These are phyloP conservation scores for Mycena sanguinolenta DNA, from an alignment of 768 basidiomycete species.

Conservation along the genomic window DNA sequence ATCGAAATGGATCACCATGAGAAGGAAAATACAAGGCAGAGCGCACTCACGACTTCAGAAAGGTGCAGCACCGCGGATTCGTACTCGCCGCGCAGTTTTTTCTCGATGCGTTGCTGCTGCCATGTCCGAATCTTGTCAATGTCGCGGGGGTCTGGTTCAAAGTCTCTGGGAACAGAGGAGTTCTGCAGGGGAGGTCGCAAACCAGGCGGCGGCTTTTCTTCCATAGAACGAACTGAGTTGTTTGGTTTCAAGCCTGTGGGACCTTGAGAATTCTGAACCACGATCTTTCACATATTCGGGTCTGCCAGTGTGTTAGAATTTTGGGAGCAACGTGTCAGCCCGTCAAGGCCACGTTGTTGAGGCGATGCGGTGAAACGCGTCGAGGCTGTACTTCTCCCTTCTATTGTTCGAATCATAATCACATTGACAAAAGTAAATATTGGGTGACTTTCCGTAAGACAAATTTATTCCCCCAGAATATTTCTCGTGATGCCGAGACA, in stretches of 20 bases:
- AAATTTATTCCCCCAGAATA: too few relatives aligned
- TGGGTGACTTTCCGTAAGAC: too few relatives aligned
- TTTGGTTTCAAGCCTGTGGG: not conserved
- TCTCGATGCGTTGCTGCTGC: conserved; percentile 81
- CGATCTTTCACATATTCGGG: not conserved
- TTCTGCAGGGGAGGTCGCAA: conserved; percentile 67
- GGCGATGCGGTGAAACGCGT: too few relatives aligned
- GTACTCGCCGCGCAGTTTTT: conserved; percentile 82
- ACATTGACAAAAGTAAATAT: too few relatives aligned
- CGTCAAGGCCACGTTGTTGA: too few relatives aligned
- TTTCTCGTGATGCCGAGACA: too few relatives aligned
- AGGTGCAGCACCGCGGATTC: conserved; percentile 76
- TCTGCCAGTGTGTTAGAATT: too few relatives aligned
- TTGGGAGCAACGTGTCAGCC: too few relatives aligned
- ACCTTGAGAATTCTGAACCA: too few relatives aligned
- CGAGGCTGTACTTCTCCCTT: too few relatives aligned
- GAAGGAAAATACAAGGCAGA: not conserved
- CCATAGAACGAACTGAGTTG: conserved; percentile 7
- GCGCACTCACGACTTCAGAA: conserved; percentile 68
- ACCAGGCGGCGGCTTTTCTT: conserved; percentile 14
- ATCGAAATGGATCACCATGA: conserved; percentile 1
- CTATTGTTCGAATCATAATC: too few relatives aligned
- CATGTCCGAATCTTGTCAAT: conserved; percentile 72
- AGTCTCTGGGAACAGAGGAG: conserved; percentile 66
- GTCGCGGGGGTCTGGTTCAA: conserved; percentile 64